Evolutionary conservation across 306 rosid genomes (phyloP).

Genomic region (Inga laurina): DNA sequence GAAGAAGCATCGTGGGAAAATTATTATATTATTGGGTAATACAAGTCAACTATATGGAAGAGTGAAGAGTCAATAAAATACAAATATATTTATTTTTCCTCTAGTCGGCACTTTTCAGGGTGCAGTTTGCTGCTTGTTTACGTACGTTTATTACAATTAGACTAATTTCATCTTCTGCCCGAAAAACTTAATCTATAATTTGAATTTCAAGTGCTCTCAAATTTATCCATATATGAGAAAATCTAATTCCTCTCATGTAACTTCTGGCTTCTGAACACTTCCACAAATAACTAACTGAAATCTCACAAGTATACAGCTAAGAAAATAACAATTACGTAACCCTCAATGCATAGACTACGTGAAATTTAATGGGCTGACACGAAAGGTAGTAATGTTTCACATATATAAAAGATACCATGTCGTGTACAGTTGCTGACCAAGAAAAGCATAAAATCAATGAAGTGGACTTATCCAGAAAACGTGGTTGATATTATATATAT

Average conservation of each 20-base stretch:
- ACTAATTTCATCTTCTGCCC: background rate
- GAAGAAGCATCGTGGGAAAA: conserved; percentile 26
- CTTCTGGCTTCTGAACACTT: background rate
- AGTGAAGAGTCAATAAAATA: background rate
- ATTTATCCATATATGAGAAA: background rate
- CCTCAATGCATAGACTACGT: too few relatives aligned
- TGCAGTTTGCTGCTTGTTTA: background rate
- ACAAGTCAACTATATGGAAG: conserved; percentile 21
- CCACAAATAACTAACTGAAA: background rate
- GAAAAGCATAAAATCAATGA: background rate
- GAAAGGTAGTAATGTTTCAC: background rate
- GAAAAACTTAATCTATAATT: background rate
- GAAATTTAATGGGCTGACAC: background rate
- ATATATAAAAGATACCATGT: background rate
- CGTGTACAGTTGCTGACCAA: conserved; percentile 21
- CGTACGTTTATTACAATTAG: background rate
- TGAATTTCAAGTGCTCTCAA: background rate
- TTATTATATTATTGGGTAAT: background rate
- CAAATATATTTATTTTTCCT: background rate
- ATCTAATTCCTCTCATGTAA: background rate
- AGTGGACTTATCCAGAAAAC: conserved; percentile 28
- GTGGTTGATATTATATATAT: background rate
- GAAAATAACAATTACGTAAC: background rate
- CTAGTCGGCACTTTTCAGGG: background rate
- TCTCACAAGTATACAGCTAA: background rate